These are phyloP conservation scores for Echinosophora koreensis DNA, from an alignment of 306 rosid species.

Conservation along the genomic window DNA sequence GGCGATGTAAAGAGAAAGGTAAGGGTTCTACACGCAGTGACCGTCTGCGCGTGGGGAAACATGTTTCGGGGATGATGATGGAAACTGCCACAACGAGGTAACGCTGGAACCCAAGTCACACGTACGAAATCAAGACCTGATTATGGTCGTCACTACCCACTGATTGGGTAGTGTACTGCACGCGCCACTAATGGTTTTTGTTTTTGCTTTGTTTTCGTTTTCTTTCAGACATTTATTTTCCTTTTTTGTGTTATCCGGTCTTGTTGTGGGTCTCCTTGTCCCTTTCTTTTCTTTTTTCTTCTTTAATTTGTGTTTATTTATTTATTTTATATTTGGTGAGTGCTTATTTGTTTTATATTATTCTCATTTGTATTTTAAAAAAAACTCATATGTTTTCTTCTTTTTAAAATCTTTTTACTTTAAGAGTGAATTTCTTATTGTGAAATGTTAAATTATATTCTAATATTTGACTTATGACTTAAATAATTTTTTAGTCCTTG, in stretches of 20 bases:
- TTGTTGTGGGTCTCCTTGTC: conserved; percentile 67
- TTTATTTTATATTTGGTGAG: neutral
- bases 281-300: conserved; percentile 30
- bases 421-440: conserved; percentile 8
- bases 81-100: conserved; percentile 40
- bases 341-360: neutral
- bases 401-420: too few species aligned
- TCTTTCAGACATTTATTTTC: conserved; percentile 25
- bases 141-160: conserved; percentile 46
- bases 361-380: neutral
- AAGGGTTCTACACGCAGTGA: conserved; percentile 47
- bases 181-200: conserved; percentile 49
- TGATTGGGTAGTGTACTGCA: conserved; percentile 64
- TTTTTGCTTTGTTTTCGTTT: neutral
- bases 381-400: too few species aligned
- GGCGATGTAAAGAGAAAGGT: conserved; percentile 9
- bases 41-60: conserved; percentile 59
- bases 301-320: neutral
- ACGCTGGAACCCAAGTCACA: conserved; percentile 48
- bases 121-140: conserved; percentile 53
- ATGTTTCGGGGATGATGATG: conserved; percentile 23
- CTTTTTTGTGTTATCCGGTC: conserved; percentile 51
- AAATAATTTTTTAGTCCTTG: too few species aligned
- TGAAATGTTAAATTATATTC: neutral
- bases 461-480: too few species aligned